Conservation (phyloP, 2,329 filamentous ascomycete genomes). For the Xylaria sp. region DNA sequence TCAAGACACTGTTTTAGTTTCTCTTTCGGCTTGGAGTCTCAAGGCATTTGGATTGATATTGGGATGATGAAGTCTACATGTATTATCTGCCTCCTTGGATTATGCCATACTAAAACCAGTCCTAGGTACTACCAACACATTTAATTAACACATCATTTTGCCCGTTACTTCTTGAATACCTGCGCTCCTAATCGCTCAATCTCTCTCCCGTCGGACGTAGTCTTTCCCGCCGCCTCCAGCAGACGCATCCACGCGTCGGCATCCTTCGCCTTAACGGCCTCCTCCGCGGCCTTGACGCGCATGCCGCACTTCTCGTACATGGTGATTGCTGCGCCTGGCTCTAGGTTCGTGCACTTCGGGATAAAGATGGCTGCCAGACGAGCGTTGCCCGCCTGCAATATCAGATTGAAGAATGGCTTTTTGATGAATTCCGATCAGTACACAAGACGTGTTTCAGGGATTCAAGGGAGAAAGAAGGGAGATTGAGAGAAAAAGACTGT, state of each 20-base stretch:
- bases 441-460: not conserved
- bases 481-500: not conserved
- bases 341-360: conserved; percentile 82
- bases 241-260: conserved; percentile 78
- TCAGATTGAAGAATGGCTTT: conserved; percentile 90
- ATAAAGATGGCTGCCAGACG: conserved; percentile 86
- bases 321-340: conserved; percentile 75
- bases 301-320: conserved; percentile 99
- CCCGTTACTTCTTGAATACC: conserved; percentile 62
- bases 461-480: not conserved
- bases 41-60: not conserved
- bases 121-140: not conserved
- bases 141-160: conserved; percentile 34
- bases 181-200: conserved; percentile 81
- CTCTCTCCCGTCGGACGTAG: conserved; percentile 75
- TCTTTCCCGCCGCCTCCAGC: conserved; percentile 76
- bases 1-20: not conserved
- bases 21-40: not conserved
- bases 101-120: not conserved
- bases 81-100: conserved; percentile 18
- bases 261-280: conserved; percentile 86
- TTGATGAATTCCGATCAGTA: conserved; percentile 9
- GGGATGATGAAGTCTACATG: conserved; percentile 14
- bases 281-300: conserved; percentile 88
- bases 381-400: conserved; percentile 88